These are phyloP conservation scores for Populus trichocarpa DNA, from an alignment of 441 rosid genomes.

Conservation along the genomic window DNA sequence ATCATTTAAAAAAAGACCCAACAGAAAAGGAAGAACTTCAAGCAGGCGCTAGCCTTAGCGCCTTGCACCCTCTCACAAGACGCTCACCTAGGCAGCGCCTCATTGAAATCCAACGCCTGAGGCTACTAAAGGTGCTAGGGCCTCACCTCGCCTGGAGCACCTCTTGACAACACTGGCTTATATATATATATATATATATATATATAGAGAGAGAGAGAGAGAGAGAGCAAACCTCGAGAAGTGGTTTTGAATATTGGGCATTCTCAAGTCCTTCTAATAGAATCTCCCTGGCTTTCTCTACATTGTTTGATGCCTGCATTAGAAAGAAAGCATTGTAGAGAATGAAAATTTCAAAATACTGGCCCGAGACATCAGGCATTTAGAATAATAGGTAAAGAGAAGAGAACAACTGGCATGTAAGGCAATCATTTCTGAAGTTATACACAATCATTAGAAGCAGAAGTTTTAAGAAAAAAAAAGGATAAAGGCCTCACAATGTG, in stretches of 20 bases:
- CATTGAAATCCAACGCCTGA: no score
- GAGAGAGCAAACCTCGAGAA: constrained; percentile 56
- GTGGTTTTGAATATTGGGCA: constrained; percentile 69
- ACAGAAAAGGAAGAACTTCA: no score
- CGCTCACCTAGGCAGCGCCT: no score
- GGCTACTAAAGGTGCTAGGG: no score
- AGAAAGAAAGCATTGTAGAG: not conserved
- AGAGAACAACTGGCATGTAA: not conserved
- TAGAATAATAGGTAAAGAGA: not conserved
- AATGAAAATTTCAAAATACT: not conserved
- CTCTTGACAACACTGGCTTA: no score
- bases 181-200: no score
- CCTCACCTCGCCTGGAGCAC: no score
- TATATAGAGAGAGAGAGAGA: not conserved
- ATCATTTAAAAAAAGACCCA: no score
- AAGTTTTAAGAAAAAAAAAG: no score
- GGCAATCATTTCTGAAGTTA: not conserved
- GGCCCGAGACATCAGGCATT: not conserved
- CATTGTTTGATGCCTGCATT: constrained; percentile 62
- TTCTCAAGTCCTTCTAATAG: constrained; percentile 70
- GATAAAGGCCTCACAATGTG: no score
- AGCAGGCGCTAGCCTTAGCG: no score
- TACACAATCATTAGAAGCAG: not conserved
- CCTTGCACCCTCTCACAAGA: no score
- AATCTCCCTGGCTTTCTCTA: constrained; percentile 75